Evolutionary conservation across 1,284 basidiomycete genomes (phyloP), one percentile per base, ranked within the genome.

Genomic region (Butyriboletus regius): DNA sequence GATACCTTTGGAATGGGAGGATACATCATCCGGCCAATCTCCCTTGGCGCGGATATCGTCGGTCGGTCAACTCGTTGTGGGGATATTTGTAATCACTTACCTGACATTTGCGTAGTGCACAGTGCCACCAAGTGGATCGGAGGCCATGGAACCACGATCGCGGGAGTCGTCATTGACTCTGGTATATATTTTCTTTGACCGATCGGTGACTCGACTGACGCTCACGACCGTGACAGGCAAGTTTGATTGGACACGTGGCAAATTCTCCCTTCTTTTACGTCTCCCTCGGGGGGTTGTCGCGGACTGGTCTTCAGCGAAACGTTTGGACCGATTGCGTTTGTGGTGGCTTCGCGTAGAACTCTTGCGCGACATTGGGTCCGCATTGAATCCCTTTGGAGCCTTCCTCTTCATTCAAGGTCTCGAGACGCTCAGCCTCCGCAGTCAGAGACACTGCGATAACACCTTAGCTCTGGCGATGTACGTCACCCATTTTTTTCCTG

Each of bases 91-190:
- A 20, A 20, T 3, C 1, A 5, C 42, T 39, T 41, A 9, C 12
- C 34, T 33, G 18, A 55, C 46, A 31, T 45, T 29, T 48, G 14
- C 7, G n/a, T 47, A 76, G 85, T 91, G 7, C 87, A 92, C 70
- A 87, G 83, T 52, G 88, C 89, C 1, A 92, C 90, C 4, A 93
- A 94, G 66, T 93, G 91, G 91, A 91, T 93, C 46, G 86, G 89
- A 28, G 89, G 91, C 0, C 91, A 91, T 64, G 90, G 91, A 50
- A 93, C 85, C 3, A 91, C 88, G 24, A 90, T 94, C 45, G 90
- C 77, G 6, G 91, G 91, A 53, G 82, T 92, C 20, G 74, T 94
- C 54, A 67, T 93, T 48, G 90, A 91, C 66, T 78, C 81, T 22
- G 90, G 79, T 75, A 54, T 4, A 63, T 58, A 20, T 17, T 6